Base-by-base conservation (phyloP, 352 stramenopile genomes). In the Globisporangium lucens region DNA sequence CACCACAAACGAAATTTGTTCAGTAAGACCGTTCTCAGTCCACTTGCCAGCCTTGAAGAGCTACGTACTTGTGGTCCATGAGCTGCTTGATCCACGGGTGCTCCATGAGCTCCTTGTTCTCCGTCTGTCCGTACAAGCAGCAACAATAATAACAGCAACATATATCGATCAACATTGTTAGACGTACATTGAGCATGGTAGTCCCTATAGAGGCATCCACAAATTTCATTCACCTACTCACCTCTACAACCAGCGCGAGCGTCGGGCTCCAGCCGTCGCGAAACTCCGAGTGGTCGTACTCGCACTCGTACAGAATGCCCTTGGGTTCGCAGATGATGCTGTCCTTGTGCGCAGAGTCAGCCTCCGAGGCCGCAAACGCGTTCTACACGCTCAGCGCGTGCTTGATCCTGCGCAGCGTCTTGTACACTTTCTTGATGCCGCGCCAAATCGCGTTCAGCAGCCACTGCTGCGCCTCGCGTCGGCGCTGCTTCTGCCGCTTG, bases 291-390 rank as follows among this genome's bases (percentile, higher is more conserved):
- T 90, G 75, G 38, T 94, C 84, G 62, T 93, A 94, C n/a, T 85
- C 65, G 56, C 93, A 94, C 68, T 94, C 86, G 68, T 91, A 93
- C 47, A 94, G 61, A 53, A 94, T 90, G 15, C 84, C 86, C 64
- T 91, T 94, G 0, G 86, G 83, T 27, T 94, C 85, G 41, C 83
- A 87, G 15, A 93, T 87, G 58, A 93, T 90, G 61, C 65, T 79
- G 43, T 85, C 72, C 35, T 81, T 85, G 43, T 79, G 61, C 6
- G 67, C 63, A n/a, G 62, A 66, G 61, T 83, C 69, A 9, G 65
- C 57, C 55, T 89, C 75, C 4, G 66, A 65, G 36, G 66, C 72
- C 1, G 75, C 76, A 63, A 93, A 93, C 10, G 88, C 80, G 53
- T 87, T 86, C 52, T 90, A 78, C 17, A 93, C 80, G 61, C 85